Evolutionary conservation across 2,329 filamentous ascomycete genomes (phyloP), one percentile per base, ranked within the genome.

Genomic region (Zalaria obscura): DNA sequence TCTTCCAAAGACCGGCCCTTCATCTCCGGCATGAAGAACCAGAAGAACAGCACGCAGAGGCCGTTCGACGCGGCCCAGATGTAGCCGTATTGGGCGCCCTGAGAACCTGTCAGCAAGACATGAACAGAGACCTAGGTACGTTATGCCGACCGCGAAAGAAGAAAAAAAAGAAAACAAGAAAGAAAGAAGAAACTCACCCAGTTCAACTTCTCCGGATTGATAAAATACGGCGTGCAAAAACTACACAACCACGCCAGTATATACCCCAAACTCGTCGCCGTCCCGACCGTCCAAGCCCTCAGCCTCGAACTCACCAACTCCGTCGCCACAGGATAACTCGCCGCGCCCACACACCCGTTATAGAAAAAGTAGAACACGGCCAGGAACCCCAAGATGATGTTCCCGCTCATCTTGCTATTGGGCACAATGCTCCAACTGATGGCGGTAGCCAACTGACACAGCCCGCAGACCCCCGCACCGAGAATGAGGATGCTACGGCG

Each of bases 171-270:
- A 18, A 18, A 18, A 18, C 18, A 18, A 18, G 2, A 18, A 18
- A 18, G 18, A 32, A 33, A n/a, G n/a, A n/a, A n/a, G n/a, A 70
- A 28, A 44, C 51, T 40, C 40, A 59, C 72, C 72, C 72, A 76
- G 47, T 69, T 67, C 31, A 76, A 52, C 2, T 65, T 54, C 9
- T 58, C 53, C 0, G 68, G 66, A 46, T 75, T 75, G 54, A 76
- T 75, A 47, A 75, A 76, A 48, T 75, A 75, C 0, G 71, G 72
- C 3, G 70, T 70, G 0, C 72, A 75, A 47, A 75, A 76, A 0
- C 69, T 72, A 0, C 69, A 68, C 4, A 71, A 59, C 71, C 71
- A 74, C 47, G 72, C 72, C 1, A 67, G 65, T 9, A 73, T 57
- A 52, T 75, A 75, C 0, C 68, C 70, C 18, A 72, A 55, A 3